These are phyloP conservation scores for Capsicum pubescens DNA, from an alignment of 257 asterid species.

Conservation along the genomic window DNA sequence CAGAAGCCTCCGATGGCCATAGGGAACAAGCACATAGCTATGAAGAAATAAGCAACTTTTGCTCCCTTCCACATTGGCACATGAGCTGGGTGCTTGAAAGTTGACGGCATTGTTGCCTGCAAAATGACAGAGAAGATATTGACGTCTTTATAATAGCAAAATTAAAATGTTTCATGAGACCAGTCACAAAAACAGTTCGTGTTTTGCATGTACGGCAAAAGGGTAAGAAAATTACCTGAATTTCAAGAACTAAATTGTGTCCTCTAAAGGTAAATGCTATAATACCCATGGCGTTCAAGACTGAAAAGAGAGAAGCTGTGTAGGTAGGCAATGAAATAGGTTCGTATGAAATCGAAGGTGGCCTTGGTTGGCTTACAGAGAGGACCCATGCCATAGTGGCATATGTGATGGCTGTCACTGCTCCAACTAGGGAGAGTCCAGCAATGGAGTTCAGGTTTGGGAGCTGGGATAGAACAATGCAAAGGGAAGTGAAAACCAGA, in stretches of 20 bases:
- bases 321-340: constrained; percentile 70
- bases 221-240: constrained; percentile 62
- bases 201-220: background rate
- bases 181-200: background rate
- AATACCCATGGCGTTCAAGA: constrained; percentile 91
- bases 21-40: constrained; percentile 92
- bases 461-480: constrained; percentile 93
- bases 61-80: constrained; percentile 99
- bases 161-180: background rate
- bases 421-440: constrained; percentile 94
- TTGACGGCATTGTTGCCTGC: constrained; percentile 99
- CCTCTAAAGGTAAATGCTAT: constrained; percentile 94
- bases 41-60: constrained; percentile 77
- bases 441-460: constrained; percentile 99
- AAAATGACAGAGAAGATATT: constrained; percentile 25
- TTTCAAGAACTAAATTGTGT: constrained; percentile 90
- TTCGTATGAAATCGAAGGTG: constrained; percentile 73
- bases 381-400: constrained; percentile 98
- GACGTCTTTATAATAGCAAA: background rate
- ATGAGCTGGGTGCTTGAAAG: constrained; percentile 95
- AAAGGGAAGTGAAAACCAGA: constrained; percentile 89
- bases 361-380: constrained; percentile 86
- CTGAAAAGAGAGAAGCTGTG: constrained; percentile 67
- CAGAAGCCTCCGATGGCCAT: constrained; percentile 96
- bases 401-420: constrained; percentile 90